phyloP scores from a whole-genome alignment of 306 rosid genomes.

The Lupinus albus region DNA sequence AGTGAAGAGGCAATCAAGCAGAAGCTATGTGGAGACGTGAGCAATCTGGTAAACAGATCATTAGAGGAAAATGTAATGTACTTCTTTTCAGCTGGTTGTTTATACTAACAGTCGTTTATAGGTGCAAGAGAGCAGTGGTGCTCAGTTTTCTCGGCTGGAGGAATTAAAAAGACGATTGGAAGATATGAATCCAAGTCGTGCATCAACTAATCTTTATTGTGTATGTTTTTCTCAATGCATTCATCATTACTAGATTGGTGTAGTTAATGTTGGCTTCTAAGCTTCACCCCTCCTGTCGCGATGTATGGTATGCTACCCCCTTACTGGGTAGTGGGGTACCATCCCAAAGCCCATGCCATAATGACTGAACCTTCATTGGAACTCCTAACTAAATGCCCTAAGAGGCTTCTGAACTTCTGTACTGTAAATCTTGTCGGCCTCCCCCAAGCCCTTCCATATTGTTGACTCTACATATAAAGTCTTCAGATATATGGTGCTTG shows the following conservation, averaged over 20 bases:
- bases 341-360: conserved; percentile 4
- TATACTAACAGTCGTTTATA: conserved; percentile 44
- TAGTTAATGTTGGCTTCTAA: conserved; percentile 25
- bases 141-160: conserved; percentile 76
- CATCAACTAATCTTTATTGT: conserved; percentile 52
- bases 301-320: conserved; percentile 1
- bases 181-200: conserved; percentile 73
- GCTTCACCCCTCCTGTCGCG: neutral
- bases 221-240: conserved; percentile 47
- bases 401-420: conserved; percentile 18
- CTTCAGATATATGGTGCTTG: neutral
- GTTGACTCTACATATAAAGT: conserved; percentile 28
- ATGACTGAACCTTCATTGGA: too few species aligned
- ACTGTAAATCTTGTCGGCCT: neutral
- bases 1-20: conserved; percentile 83
- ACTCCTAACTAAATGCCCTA: too few species aligned
- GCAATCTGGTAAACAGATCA: conserved; percentile 63
- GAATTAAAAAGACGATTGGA: conserved; percentile 89
- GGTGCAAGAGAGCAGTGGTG: conserved; percentile 90
- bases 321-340: conserved; percentile 11
- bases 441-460: neutral
- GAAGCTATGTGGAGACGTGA: conserved; percentile 85
- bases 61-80: conserved; percentile 29
- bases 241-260: conserved; percentile 14
- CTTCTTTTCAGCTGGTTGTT: conserved; percentile 37